Percentiles rank a stretch among this genome's conserved stretches.
Conservation (phyloP, 2,329 filamentous ascomycete genomes). For the Annulohypoxylon truncatum region DNA sequence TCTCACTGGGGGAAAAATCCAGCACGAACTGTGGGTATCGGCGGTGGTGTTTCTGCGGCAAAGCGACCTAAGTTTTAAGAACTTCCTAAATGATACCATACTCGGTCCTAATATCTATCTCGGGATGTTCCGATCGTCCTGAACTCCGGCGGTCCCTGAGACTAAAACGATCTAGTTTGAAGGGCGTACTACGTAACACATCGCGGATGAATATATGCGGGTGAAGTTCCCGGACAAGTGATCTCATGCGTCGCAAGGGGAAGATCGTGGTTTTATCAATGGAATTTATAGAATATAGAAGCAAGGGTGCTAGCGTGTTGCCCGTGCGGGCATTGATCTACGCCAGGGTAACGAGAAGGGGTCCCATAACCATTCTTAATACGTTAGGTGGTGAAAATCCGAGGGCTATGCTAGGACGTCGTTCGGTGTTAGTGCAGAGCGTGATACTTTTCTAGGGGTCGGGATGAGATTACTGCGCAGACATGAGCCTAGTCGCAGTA, state of each 20-base stretch:
- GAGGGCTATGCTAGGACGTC: neutral
- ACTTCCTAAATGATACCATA: neutral
- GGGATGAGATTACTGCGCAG: neutral
- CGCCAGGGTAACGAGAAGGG: neutral
- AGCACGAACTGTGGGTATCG: neutral
- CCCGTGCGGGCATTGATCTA: neutral
- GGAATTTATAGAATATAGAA: neutral
- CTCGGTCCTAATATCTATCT: constrained; percentile 1
- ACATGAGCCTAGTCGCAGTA: neutral
- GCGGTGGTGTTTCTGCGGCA: neutral
- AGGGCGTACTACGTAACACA: neutral
- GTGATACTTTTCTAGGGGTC: neutral
- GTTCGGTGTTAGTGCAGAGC: neutral
- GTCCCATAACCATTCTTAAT: neutral
- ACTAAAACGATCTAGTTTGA: constrained; percentile 3
- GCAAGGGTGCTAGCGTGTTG: neutral
- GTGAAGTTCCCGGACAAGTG: neutral
- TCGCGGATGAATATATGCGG: constrained; percentile 6
- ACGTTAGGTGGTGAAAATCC: neutral
- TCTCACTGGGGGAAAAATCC: neutral
- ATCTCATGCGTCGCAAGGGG: constrained; percentile 8
- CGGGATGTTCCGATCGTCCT: constrained; percentile 4
- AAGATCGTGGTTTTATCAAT: constrained; percentile 2
- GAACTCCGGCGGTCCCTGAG: neutral
- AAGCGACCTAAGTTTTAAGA: neutral